Evolutionary conservation across 768 basidiomycete genomes (phyloP).

Genomic region (Amanita exitialis): DNA sequence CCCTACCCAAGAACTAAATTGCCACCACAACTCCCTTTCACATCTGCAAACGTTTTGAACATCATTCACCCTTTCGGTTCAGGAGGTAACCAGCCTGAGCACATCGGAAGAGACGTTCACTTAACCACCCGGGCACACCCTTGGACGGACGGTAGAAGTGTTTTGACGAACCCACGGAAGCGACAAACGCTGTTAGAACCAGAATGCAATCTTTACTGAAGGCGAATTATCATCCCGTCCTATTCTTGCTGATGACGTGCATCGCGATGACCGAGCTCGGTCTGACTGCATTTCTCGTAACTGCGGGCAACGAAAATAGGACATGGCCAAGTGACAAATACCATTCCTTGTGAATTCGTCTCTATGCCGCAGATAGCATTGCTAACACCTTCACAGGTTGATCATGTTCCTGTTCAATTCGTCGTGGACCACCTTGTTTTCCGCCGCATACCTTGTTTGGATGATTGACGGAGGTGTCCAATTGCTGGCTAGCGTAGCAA

Average conservation of each 20-base stretch:
- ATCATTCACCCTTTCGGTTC: not conserved
- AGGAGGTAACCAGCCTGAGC: not conserved
- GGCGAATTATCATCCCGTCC: constrained; percentile 50
- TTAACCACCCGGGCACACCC: not conserved
- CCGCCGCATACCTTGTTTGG: constrained; percentile 62
- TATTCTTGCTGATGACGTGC: constrained; percentile 56
- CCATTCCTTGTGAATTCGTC: constrained; percentile 45
- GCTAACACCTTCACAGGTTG: constrained; percentile 22
- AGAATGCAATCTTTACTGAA: constrained; percentile 24
- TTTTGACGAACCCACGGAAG: not conserved
- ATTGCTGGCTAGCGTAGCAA: constrained; percentile 66
- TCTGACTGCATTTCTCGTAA: constrained; percentile 65
- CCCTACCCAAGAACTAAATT: not conserved
- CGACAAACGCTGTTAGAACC: constrained; percentile 16
- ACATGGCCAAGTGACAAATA: constrained; percentile 56
- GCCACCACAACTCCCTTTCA: not conserved
- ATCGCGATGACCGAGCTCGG: constrained; percentile 65
- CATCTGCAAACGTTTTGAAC: too few species aligned
- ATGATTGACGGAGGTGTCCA: constrained; percentile 55
- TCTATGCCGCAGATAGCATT: not conserved
- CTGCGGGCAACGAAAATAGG: constrained; percentile 49
- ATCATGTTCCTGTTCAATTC: constrained; percentile 55
- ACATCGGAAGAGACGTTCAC: not conserved
- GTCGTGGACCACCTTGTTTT: constrained; percentile 68
- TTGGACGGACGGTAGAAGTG: not conserved